phyloP scores from a whole-genome alignment of 805 yeast genomes.

The Candida endomychidarum region DNA sequence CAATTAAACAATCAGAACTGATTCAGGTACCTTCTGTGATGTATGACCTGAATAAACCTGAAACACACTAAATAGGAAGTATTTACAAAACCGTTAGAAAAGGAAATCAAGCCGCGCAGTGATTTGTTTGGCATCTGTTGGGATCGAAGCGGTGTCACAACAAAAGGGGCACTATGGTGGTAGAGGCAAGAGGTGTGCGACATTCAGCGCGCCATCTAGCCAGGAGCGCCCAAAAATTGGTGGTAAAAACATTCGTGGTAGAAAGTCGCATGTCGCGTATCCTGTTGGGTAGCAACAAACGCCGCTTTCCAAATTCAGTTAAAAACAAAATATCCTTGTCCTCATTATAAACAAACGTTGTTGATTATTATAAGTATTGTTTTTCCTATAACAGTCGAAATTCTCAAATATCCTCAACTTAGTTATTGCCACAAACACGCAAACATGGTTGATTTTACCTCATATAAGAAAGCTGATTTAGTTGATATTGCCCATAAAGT shows the following conservation, averaged over 20 bases:
- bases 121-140: too few relatives aligned
- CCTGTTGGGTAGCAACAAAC: too few relatives aligned
- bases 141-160: too few relatives aligned
- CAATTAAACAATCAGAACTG: too few relatives aligned
- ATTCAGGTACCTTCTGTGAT: too few relatives aligned
- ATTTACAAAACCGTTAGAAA: slow-evolving; percentile 7
- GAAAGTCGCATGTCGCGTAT: too few relatives aligned
- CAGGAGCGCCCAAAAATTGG: too few relatives aligned
- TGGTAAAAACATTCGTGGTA: too few relatives aligned
- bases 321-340: slow-evolving; percentile 6
- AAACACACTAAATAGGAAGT: slow-evolving; percentile 4
- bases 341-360: slow-evolving; percentile 3
- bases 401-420: slow-evolving; percentile 3
- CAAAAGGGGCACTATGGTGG: too few relatives aligned
- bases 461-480: slow-evolving; percentile 42
- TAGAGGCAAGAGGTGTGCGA: too few relatives aligned
- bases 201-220: too few relatives aligned
- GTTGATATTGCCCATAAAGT: slow-evolving; percentile 34
- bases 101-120: slow-evolving; percentile 2
- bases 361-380: slow-evolving; percentile 5
- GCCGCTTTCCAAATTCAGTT: slow-evolving; percentile 5
- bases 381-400: slow-evolving; percentile 4
- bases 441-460: slow-evolving; percentile 34
- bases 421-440: background rate
- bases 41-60: slow-evolving; percentile 1